Conservation (phyloP, 2,329 filamentous ascomycete genomes). For the Pezicula carpinea region DNA sequence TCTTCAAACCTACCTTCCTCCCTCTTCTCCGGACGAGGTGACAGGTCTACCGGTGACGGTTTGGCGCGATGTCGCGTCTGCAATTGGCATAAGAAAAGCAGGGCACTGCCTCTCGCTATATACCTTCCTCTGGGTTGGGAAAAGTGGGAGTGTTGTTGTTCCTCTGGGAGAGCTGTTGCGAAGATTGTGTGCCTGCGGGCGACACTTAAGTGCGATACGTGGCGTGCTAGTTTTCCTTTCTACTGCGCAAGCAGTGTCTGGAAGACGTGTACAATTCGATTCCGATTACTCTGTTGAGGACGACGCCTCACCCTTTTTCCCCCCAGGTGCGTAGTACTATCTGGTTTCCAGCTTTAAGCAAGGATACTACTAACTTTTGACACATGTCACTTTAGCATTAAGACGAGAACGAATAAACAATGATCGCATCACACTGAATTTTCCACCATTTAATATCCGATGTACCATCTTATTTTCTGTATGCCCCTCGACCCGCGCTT, state of each 20-base stretch:
- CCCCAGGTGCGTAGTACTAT: conserved; percentile 19
- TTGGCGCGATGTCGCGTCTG: conserved; percentile 78
- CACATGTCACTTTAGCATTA: neutral
- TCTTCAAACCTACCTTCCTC: conserved; percentile 60
- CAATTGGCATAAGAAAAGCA: conserved; percentile 93
- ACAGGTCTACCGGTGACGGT: conserved; percentile 76
- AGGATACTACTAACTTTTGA: conserved; percentile 29
- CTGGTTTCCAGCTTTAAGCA: conserved; percentile 5
- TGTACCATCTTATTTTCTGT: too few species aligned
- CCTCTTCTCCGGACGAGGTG: conserved; percentile 38
- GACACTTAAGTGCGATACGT: conserved; percentile 97
- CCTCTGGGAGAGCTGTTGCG: conserved; percentile 91
- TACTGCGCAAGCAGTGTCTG: conserved; percentile 11
- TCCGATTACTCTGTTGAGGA: conserved; percentile 32
- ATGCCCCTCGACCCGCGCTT: too few species aligned
- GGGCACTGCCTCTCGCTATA: conserved; percentile 37
- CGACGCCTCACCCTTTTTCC: conserved; percentile 24
- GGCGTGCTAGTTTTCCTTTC: conserved; percentile 52
- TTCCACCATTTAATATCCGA: too few species aligned
- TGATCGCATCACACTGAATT: too few species aligned
- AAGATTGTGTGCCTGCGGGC: conserved; percentile 65
- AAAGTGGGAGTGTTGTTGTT: conserved; percentile 37
- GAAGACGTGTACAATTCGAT: conserved; percentile 32
- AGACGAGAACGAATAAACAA: too few species aligned
- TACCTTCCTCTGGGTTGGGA: conserved; percentile 26